Percentiles rank a stretch among this genome's conserved stretches.
Conservation (phyloP, 2,329 filamentous ascomycete species). For the Emergomyces orientalis region DNA sequence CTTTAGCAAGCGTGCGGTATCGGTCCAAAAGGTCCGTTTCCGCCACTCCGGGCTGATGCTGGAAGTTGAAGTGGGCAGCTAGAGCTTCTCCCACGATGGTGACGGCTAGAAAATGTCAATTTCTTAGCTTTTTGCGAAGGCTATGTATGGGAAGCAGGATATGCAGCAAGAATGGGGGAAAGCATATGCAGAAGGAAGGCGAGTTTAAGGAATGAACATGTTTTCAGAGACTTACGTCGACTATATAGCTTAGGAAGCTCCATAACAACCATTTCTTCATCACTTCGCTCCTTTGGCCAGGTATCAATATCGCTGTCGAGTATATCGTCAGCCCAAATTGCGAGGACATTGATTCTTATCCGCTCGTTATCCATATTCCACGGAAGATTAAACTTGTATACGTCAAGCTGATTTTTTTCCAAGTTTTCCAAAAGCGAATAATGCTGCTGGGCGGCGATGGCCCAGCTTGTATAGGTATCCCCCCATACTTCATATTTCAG, state of each 20-base stretch:
- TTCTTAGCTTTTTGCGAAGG: constrained; percentile 39
- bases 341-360: constrained; percentile 47
- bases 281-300: not conserved
- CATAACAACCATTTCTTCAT: constrained; percentile 6
- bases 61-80: constrained; percentile 5
- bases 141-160: not conserved
- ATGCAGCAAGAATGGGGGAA: not conserved
- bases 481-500: constrained; percentile 42
- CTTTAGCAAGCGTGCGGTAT: constrained; percentile 45
- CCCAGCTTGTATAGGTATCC: constrained; percentile 42
- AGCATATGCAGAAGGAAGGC: no score
- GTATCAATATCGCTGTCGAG: constrained; percentile 32
- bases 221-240: constrained; percentile 5
- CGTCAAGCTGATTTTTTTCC: constrained; percentile 37
- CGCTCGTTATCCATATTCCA: constrained; percentile 32
- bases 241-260: constrained; percentile 1
- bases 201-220: not conserved
- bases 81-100: constrained; percentile 1
- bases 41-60: not conserved
- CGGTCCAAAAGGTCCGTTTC: constrained; percentile 46
- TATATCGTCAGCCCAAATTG: constrained; percentile 46
- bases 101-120: not conserved
- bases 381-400: constrained; percentile 32
- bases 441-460: constrained; percentile 39
- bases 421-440: constrained; percentile 43